Evolutionary conservation across 129 eudicot species (phyloP), one percentile per base, ranked within the genome.

Genomic region (Flaveria bidentis): DNA sequence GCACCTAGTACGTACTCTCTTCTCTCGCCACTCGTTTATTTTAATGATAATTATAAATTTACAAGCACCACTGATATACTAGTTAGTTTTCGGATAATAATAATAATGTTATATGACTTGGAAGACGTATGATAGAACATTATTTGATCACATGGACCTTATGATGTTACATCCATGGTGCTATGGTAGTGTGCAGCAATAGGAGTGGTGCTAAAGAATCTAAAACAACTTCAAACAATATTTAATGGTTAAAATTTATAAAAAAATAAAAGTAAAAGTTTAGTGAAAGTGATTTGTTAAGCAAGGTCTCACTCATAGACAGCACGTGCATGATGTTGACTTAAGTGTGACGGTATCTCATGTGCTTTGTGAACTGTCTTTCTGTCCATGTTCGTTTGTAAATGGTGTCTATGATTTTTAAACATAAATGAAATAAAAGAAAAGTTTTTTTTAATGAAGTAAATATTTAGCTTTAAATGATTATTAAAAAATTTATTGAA

Each of bases 1-100:
- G 90, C 85, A 49, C 98, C 98, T 11, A 84, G 98, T 94, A 85
- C 75, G 96, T 88, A 67, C 15, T 25, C 30, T 16, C 39, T 41
- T 66, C 15, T 23, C 0, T 30, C 5, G 15, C 39, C 22, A 3
- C 41, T 36, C 8, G 41, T 36, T 4, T 36, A 36, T 36, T 36
- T 36, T 36, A 5, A 30, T 4, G 4, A 30, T 4, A 30, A 3
- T 4, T 30, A 30, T 30, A 30, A 4, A 30, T 30, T 30, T 30
- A 30, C 36, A 30, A 30, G 36, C 36, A 30, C 5, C 36, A 30
- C 36, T 30, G 5, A 30, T 30, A 28, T 30, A 30, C 36, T 30
- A 30, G 0, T 30, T 30, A 30, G 36, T 30, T 30, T 30, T 30
- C 5, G 36, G 5, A 30, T 30, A 30, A 20, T 20, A 20, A 28